Base-by-base conservation (phyloP, 306 rosid genomes). In the Pyrus communis region DNA sequence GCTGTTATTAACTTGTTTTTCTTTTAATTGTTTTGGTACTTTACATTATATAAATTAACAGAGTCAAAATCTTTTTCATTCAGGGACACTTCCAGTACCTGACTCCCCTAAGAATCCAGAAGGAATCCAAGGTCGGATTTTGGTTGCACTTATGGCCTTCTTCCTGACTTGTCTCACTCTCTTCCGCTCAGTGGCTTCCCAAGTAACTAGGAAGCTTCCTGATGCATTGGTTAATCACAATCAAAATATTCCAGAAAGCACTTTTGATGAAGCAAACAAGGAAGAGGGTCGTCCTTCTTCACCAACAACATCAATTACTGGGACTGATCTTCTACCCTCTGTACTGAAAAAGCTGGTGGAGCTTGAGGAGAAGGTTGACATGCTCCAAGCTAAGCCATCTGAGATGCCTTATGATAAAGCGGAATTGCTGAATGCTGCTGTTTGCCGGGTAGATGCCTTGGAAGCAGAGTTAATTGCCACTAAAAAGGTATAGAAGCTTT, bases 351-450 rank as follows among this genome's bases (percentile, higher is more conserved):
- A 90, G 88, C 86, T 95, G 60, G 89, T 88, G 35, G 93, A 89
- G 79, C 97, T 95, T 69, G 99, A 95, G 85, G 93, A 88, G 86
- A 95, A 90, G 90, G 96, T 95, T 51, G 80, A 70, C 61, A 76
- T 84, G 5, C 97, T 95, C 74, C 91, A 90, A 82, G 85, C 97
- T 64, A 95, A 92, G 89, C 97, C 99, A 72, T 90, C 97, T 33
- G 85, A 80, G 86, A 90, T 95, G 99, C 99, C 99, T 62, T 71
- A 77, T 69, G 97, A 95, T 81, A 95, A 92, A 83, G 97, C 74
- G 72, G 99, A 95, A 85, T 82, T 95, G 88, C 89, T 95, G 80
- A 92, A 95, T 88, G 99, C 97, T 73, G 99, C 99, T 76, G 99
- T 95, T 65, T 92, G 87, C 75, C 97, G 97, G 4, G 99, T 95